Evolutionary conservation across 768 basidiomycete species (phyloP).

Genomic region (Inosperma sp.): DNA sequence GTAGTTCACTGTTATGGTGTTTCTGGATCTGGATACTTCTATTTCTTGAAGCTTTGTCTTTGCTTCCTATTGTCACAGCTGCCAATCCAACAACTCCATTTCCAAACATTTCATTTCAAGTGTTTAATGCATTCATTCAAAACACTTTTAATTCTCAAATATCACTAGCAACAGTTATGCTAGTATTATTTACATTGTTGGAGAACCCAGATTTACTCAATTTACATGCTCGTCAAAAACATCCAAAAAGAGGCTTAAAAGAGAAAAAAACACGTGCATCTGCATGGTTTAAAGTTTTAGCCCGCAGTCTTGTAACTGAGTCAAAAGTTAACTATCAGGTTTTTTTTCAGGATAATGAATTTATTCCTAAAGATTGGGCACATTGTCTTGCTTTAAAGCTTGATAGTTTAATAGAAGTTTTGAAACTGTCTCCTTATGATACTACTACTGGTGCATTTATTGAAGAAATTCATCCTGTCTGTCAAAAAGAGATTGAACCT

Average conservation of each 20-base stretch:
- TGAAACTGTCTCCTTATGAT: not conserved
- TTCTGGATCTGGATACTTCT: not conserved
- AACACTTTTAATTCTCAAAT: slow-evolving; percentile 14
- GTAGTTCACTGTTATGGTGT: too few relatives aligned
- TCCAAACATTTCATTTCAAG: slow-evolving; percentile 15
- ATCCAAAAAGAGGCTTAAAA: not conserved
- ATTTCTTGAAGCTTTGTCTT: not conserved
- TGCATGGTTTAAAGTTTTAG: slow-evolving; percentile 1
- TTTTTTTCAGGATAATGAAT: not conserved
- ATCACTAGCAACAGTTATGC: slow-evolving; percentile 15
- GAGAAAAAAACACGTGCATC: not conserved
- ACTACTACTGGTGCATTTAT: not conserved
- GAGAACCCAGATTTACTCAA: slow-evolving; percentile 19
- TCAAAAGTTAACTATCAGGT: not conserved
- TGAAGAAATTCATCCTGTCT: not conserved
- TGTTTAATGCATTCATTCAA: slow-evolving; percentile 16
- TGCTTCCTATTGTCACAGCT: slow-evolving; percentile 2
- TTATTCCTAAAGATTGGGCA: not conserved
- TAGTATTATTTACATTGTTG: slow-evolving; percentile 17
- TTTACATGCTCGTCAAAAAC: slow-evolving; percentile 16
- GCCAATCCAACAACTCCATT: slow-evolving; percentile 6
- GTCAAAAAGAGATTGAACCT: not conserved
- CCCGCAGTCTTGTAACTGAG: not conserved
- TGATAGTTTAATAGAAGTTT: not conserved
- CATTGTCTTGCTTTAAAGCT: not conserved